Conservation (phyloP, 2,329 filamentous ascomycete species). For the Alternaria incomplexa region DNA sequence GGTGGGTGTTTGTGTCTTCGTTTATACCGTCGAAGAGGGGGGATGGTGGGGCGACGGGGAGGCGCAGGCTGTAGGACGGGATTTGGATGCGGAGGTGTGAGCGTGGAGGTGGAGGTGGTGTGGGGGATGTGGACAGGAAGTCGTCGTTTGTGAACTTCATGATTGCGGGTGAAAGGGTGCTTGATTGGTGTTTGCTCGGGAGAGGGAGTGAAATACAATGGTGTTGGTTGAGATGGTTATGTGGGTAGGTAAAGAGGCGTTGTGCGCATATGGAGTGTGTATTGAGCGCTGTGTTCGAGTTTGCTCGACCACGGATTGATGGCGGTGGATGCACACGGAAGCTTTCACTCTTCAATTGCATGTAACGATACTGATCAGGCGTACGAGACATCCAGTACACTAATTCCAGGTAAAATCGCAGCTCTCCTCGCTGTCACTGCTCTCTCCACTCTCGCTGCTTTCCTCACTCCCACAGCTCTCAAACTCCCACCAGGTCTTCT, state of each 20-base stretch:
- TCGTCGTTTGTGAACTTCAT: slow-evolving; percentile 2
- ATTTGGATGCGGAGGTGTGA: not conserved
- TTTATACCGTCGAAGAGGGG: slow-evolving; percentile 7
- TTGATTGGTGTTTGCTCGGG: not conserved
- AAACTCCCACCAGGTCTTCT: not conserved
- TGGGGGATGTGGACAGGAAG: not conserved
- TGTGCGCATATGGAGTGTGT: not conserved
- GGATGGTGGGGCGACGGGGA: slow-evolving; percentile 2
- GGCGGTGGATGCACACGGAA: not conserved
- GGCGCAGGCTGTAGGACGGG: not conserved
- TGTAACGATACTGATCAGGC: not conserved
- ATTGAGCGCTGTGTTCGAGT: not conserved
- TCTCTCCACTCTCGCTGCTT: not conserved
- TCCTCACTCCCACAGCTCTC: not conserved
- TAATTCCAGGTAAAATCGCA: not conserved
- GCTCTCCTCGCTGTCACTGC: not conserved
- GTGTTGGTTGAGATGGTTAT: not conserved
- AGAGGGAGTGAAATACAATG: not conserved
- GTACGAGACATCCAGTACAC: not conserved
- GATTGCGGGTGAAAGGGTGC: not conserved
- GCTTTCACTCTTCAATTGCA: not conserved
- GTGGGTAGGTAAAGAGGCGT: not conserved
- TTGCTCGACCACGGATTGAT: not conserved
- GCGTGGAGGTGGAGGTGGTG: not conserved
- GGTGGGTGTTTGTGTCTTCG: slow-evolving; percentile 2